Base-by-base conservation (phyloP, 352 stramenopile genomes). In the Phytophthora chlamydospora region DNA sequence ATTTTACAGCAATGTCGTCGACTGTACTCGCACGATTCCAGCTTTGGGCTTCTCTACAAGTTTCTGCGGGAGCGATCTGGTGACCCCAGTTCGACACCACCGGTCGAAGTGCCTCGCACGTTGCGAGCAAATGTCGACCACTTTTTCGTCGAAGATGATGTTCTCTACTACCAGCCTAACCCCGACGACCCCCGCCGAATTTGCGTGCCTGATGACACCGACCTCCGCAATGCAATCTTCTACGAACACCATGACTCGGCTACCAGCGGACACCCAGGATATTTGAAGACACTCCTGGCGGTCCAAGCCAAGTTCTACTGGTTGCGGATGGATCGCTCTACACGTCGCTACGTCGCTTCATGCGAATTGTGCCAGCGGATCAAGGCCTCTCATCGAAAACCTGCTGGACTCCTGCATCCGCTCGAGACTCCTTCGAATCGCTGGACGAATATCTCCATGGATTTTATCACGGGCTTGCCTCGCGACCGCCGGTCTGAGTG, bases 301-400 rank as follows among this genome's bases (percentile, higher is more conserved):
- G n/a, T 31, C 5, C 40, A 31, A 6, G 3, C 41, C 13, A 47
- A 13, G 12, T 44, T 44, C 6, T 54, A 54, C 47, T 44, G 33
- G 33, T 7, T 14, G 17, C 8, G 34, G 0, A 54, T 54, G 47
- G 17, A 43, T 35, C n/a, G 17, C 1, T 11, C 47, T 1, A 39
- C 24, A 4, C 17, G 17, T 4, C 32, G 24, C 9, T 54, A 54
- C 19, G 47, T 54, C 0, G 16, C 32, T 8, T 54, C 47, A 10
- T 54, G 33, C 21, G 47, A 54, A 16, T 0, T 54, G 3, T 54
- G 47, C 19, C 32, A 45, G 29, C 17, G 47, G 11, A 54, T 44
- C 16, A 44, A 54, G 21, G 33, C 33, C 5, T 43, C 33, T 27
- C 47, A 44, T 10, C 17, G 24, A 9, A 44, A 44, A 7, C 10